These are phyloP conservation scores for Xerocomus potaroensis DNA, from an alignment of 768 basidiomycete genomes.

Conservation along the genomic window DNA sequence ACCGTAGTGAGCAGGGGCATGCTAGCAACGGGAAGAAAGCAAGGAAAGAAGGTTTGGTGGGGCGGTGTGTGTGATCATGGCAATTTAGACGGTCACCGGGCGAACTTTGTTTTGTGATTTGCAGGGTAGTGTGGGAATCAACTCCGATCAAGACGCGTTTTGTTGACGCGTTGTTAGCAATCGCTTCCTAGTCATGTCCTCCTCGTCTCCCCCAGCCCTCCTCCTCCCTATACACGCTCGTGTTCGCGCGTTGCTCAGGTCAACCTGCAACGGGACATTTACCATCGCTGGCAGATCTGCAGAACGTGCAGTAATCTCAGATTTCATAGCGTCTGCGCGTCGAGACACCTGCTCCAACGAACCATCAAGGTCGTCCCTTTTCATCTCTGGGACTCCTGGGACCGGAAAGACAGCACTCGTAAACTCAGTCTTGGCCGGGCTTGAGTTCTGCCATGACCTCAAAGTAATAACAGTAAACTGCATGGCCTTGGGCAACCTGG, in stretches of 20 bases:
- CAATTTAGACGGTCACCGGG: neutral
- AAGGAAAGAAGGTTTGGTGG: neutral
- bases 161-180: slow-evolving; percentile 32
- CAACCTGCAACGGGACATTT: slow-evolving; percentile 56
- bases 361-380: slow-evolving; percentile 48
- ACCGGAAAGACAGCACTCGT: slow-evolving; percentile 90
- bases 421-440: slow-evolving; percentile 52
- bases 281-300: slow-evolving; percentile 63
- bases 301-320: slow-evolving; percentile 55
- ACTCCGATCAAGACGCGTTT: slow-evolving; percentile 19
- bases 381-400: slow-evolving; percentile 91
- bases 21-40: neutral
- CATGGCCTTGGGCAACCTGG: slow-evolving; percentile 68
- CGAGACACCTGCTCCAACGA: slow-evolving; percentile 19
- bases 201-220: slow-evolving; percentile 48
- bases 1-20: slow-evolving; percentile 26
- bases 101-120: neutral
- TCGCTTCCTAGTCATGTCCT: slow-evolving; percentile 37
- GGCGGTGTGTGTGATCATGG: neutral
- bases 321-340: slow-evolving; percentile 58
- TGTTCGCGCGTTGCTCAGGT: slow-evolving; percentile 64
- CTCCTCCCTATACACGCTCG: slow-evolving; percentile 52
- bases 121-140: slow-evolving; percentile 18
- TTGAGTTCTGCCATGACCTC: slow-evolving; percentile 37
- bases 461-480: slow-evolving; percentile 68